Conservation (phyloP, 352 stramenopile genomes). For the Globisporangium iwayamae region DNA sequence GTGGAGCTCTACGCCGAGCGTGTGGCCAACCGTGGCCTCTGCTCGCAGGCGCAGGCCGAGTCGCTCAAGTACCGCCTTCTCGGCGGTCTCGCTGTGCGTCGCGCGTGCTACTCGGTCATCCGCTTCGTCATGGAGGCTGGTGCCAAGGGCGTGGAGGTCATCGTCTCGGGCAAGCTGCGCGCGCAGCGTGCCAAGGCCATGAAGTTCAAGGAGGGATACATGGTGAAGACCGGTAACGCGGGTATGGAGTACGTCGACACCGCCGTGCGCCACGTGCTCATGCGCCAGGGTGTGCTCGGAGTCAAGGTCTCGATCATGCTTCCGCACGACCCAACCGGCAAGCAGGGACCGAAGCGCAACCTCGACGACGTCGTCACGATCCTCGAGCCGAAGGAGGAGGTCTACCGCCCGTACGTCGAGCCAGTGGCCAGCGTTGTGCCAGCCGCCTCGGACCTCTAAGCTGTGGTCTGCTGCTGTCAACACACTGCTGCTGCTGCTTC, state of each 20-base stretch:
- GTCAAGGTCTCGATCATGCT: conserved; percentile 99
- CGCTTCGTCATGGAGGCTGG: conserved; percentile 99
- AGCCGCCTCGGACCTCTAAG: conserved; percentile 24
- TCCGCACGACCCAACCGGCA: conserved; percentile 96
- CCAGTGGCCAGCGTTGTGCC: conserved; percentile 53
- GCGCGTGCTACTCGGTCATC: conserved; percentile 98
- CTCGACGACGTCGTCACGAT: conserved; percentile 99
- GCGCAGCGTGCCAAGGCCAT: conserved; percentile 99
- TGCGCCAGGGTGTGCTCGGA: conserved; percentile 99
- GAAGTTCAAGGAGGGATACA: conserved; percentile 99
- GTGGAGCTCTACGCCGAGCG: conserved; percentile 99
- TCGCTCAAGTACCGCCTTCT: conserved; percentile 99
- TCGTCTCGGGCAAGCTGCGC: conserved; percentile 99
- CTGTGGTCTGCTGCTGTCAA: neutral
- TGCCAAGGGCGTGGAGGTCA: conserved; percentile 99
- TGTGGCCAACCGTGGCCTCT: conserved; percentile 97
- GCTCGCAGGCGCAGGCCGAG: conserved; percentile 98
- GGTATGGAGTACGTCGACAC: conserved; percentile 98
- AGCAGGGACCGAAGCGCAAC: conserved; percentile 96
- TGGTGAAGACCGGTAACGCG: conserved; percentile 99
- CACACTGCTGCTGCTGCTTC: neutral
- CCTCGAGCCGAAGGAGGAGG: conserved; percentile 98
- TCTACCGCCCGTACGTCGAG: conserved; percentile 82
- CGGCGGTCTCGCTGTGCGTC: conserved; percentile 96
- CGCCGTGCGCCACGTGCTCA: conserved; percentile 98